Evolutionary conservation across 495 filamentous ascomycete genomes (phyloP).

Genomic region (Penicillium dipodomyicola): DNA sequence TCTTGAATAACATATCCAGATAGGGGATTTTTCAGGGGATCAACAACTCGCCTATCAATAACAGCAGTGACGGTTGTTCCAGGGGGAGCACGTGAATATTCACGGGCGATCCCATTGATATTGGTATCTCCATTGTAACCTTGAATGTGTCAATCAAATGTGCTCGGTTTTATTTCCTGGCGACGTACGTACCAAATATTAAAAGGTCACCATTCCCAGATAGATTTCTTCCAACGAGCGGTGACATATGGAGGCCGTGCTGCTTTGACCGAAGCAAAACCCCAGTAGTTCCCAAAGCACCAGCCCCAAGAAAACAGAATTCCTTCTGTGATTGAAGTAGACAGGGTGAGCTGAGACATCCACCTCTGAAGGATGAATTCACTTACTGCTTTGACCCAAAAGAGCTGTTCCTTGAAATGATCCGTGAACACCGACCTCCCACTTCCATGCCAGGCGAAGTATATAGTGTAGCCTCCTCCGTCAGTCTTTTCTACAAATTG

Average conservation of each 20-base stretch:
- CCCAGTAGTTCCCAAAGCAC: conserved; percentile 59
- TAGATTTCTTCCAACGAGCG: conserved; percentile 58
- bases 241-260: conserved; percentile 56
- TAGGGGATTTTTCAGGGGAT: conserved; percentile 49
- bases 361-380: background rate
- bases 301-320: conserved; percentile 9
- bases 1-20: conserved; percentile 67
- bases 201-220: conserved; percentile 69
- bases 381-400: conserved; percentile 67
- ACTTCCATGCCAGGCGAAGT: conserved; percentile 64
- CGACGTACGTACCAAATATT: conserved; percentile 51
- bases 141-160: background rate
- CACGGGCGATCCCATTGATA: conserved; percentile 55
- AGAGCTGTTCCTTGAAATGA: conserved; percentile 58
- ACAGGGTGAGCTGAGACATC: background rate
- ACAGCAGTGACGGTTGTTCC: conserved; percentile 64
- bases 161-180: background rate
- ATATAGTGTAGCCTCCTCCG: conserved; percentile 56
- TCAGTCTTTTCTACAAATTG: conserved; percentile 58
- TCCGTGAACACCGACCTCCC: conserved; percentile 57
- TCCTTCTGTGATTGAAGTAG: background rate
- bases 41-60: conserved; percentile 54
- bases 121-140: conserved; percentile 57
- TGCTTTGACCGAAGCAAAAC: conserved; percentile 63
- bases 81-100: conserved; percentile 37